A percentile compares a stretch with the other conserved stretches of the same genome.
Evolutionary conservation across 2,329 filamentous ascomycete genomes (phyloP).

Genomic region (Alternaria ethzedia): DNA sequence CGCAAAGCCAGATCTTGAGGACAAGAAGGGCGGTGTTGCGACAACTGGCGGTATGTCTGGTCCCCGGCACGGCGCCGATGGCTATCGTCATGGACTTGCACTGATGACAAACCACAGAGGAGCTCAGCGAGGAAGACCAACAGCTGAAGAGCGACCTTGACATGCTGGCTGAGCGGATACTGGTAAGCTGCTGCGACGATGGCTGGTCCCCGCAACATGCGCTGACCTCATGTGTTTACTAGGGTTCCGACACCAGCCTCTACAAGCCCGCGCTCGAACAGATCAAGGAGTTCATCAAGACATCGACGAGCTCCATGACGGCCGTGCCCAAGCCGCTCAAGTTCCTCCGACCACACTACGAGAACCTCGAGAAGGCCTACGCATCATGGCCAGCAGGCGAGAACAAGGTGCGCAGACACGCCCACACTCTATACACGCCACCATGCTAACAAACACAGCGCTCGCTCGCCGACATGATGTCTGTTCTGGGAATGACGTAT

Average conservation of each 20-base stretch:
- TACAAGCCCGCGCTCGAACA: constrained; percentile 93
- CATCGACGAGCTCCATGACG: constrained; percentile 98
- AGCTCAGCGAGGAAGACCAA: constrained; percentile 97
- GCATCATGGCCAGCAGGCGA: constrained; percentile 85
- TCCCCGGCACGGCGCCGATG: constrained; percentile 16
- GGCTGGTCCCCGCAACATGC: constrained; percentile 18
- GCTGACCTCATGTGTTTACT: constrained; percentile 30
- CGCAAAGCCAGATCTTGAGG: constrained; percentile 74
- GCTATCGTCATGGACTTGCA: constrained; percentile 22
- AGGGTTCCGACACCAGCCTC: constrained; percentile 86
- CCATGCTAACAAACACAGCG: constrained; percentile 52
- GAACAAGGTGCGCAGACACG: constrained; percentile 69
- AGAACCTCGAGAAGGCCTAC: constrained; percentile 84
- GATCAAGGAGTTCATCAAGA: constrained; percentile 99
- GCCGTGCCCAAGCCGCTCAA: constrained; percentile 98
- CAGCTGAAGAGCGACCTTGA: constrained; percentile 98
- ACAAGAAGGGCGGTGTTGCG: constrained; percentile 76
- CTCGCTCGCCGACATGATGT: constrained; percentile 90
- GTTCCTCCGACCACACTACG: constrained; percentile 96
- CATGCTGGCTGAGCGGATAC: constrained; percentile 95
- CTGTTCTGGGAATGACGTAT: constrained; percentile 98
- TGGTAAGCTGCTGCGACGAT: constrained; percentile 59
- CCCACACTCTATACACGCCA: not conserved
- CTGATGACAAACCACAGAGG: constrained; percentile 65
- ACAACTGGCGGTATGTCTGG: constrained; percentile 60